Evolutionary conservation across 2,329 filamentous ascomycete species (phyloP), one percentile per base, ranked within the genome.

Genomic region (Venturia oleaginea): DNA sequence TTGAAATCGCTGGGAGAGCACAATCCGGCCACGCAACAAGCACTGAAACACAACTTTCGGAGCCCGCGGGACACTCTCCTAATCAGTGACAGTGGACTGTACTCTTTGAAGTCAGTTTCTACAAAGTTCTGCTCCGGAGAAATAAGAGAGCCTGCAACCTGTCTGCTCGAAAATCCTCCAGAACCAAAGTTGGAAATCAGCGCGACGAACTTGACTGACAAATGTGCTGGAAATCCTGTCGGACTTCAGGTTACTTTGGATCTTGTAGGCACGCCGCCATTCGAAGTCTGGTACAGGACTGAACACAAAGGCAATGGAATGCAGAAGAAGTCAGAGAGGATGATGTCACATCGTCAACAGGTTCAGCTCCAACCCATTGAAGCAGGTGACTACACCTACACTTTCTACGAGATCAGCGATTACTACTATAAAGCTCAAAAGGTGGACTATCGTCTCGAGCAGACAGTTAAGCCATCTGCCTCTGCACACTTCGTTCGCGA

Each of bases 151-250:
- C 94, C 94, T 34, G 90, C 93, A 2, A 94, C 92, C n/a, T 97
- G 93, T 74, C 81, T 96, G 65, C 79, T 99, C 63, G 82, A 95
- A 68, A 99, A 97, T 68, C 94, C 94, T 5, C 87, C 94, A 0
- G 88, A 96, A 76, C 94, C 94, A 11, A 85, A 88, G 64, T 75
- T 99, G 65, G 81, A 84, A 4, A 79, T 99, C 61, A 83, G 83
- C 38, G 82, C 86, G 7, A 89, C 96, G 69, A 88, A 92, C 67
- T 92, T 99, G 54, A 89, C 91, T 62, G 94, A 99, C 75, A 96
- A 95, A 73, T 99, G 94, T 74, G 93, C 92, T 42, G 92, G 92
- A 59, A 96, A 92, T 71, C 91, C 94, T 0, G 90, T 99, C 67
- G 94, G 94, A 48, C 83, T 99, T 64, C 85, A 89, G 13, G 90